phyloP scores from a whole-genome alignment of 306 rosid genomes.

The Rosa rugosa region DNA sequence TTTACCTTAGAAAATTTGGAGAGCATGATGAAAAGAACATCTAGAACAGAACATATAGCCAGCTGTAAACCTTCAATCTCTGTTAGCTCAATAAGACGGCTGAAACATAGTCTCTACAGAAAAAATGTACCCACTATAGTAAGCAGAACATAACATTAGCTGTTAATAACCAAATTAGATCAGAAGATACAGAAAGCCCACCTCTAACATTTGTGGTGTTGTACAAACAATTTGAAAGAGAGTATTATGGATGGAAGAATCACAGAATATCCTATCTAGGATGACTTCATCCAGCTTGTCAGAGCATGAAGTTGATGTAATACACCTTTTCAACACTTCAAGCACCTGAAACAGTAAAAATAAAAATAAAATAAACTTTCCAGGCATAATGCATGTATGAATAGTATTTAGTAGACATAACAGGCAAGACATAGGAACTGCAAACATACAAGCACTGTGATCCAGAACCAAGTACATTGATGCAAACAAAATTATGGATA shows the following conservation, averaged over 20 bases:
- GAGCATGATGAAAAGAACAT: slow-evolving; percentile 64
- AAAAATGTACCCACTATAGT: slow-evolving; percentile 26
- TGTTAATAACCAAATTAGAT: slow-evolving; percentile 25
- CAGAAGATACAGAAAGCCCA: slow-evolving; percentile 29
- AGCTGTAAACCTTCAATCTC: slow-evolving; percentile 84
- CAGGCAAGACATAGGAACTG: not conserved
- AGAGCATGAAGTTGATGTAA: slow-evolving; percentile 42
- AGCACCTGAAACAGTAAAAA: slow-evolving; percentile 60
- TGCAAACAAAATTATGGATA: not conserved
- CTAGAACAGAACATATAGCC: slow-evolving; percentile 70
- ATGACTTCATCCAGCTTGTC: slow-evolving; percentile 62
- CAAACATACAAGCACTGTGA: not conserved
- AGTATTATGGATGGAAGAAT: slow-evolving; percentile 77
- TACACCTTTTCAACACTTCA: slow-evolving; percentile 77
- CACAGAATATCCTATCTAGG: slow-evolving; percentile 60
- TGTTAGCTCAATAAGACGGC: slow-evolving; percentile 68
- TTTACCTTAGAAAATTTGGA: slow-evolving; percentile 74
- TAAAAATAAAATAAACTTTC: not conserved
- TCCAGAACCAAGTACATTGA: not conserved
- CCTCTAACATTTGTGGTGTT: slow-evolving; percentile 74
- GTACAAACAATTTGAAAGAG: slow-evolving; percentile 78
- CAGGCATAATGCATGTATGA: not conserved
- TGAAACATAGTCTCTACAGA: slow-evolving; percentile 62
- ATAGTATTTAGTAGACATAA: not conserved
- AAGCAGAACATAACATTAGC: slow-evolving; percentile 21